Conservation (phyloP, 352 stramenopile genomes). For the Pythium brassicae region DNA sequence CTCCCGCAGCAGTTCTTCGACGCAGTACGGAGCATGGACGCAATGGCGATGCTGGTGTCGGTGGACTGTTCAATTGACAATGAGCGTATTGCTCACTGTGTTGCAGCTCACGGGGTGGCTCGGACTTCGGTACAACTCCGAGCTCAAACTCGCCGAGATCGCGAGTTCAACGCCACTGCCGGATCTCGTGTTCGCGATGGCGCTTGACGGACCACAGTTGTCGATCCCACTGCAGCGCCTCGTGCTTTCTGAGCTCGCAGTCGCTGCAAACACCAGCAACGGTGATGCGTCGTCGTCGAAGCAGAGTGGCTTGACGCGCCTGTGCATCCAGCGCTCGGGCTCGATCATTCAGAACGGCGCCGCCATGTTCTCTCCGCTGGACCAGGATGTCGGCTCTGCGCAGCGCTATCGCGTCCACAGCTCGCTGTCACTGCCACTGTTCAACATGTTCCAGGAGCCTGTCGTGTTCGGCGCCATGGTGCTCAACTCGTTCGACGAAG, state of each 20-base stretch:
- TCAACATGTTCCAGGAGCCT: constrained; percentile 64
- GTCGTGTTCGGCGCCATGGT: constrained; percentile 64
- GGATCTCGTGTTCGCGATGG: constrained; percentile 41
- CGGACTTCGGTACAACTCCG: constrained; percentile 38
- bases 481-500: constrained; percentile 31
- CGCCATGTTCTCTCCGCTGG: constrained; percentile 38
- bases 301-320: constrained; percentile 1
- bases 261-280: not conserved
- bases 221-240: constrained; percentile 41
- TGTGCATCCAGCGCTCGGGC: constrained; percentile 50
- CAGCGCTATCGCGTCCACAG: constrained; percentile 51
- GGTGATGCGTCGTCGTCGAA: constrained; percentile 11
- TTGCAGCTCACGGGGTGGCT: constrained; percentile 48
- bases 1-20: constrained; percentile 66
- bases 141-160: constrained; percentile 43
- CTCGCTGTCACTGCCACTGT: constrained; percentile 40
- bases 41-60: too few species aligned
- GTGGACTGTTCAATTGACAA: too few species aligned
- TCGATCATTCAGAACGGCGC: constrained; percentile 57
- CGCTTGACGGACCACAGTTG: constrained; percentile 24
- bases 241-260: constrained; percentile 28
- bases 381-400: constrained; percentile 31
- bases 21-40: constrained; percentile 9
- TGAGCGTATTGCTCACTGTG: too few species aligned
- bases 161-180: constrained; percentile 19